Evolutionary conservation across 306 rosid genomes (phyloP).

Genomic region (Glycine latifolia): DNA sequence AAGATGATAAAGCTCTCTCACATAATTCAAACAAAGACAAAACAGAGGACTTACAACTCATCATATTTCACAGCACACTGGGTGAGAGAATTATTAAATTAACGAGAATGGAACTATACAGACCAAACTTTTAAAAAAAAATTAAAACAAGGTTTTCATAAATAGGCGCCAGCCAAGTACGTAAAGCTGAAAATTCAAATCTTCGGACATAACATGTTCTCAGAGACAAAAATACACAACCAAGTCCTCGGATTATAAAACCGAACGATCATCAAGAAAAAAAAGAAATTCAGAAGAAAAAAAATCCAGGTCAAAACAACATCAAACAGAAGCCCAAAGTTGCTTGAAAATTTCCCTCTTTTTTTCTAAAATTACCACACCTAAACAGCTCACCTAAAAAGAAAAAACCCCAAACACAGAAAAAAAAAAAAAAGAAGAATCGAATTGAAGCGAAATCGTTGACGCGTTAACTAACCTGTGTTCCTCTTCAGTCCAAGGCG

Average conservation of each 20-base stretch:
- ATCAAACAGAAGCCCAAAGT: slow-evolving; percentile 7
- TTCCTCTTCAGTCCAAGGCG: slow-evolving; percentile 91
- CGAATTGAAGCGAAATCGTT: neutral
- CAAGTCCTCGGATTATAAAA: neutral
- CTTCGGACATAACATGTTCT: neutral
- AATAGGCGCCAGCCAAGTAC: neutral
- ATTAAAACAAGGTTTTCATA: neutral
- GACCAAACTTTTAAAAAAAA: neutral
- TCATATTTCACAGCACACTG: neutral
- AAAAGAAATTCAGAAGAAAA: neutral
- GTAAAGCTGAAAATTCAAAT: slow-evolving; percentile 6
- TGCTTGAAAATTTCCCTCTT: neutral
- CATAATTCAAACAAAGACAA: neutral
- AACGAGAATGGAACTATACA: neutral
- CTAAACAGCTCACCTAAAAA: neutral
- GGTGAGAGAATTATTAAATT: neutral
- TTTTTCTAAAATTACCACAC: neutral
- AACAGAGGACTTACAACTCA: neutral
- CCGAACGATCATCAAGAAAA: too few relatives aligned
- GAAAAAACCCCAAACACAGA: neutral
- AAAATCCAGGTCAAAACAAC: slow-evolving; percentile 1
- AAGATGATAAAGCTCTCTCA: neutral
- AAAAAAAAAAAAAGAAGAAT: neutral
- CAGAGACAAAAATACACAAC: neutral
- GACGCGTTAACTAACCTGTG: slow-evolving; percentile 59